phyloP scores from a whole-genome alignment of 805 yeast genomes.

The Metschnikowia noctiluminum region DNA sequence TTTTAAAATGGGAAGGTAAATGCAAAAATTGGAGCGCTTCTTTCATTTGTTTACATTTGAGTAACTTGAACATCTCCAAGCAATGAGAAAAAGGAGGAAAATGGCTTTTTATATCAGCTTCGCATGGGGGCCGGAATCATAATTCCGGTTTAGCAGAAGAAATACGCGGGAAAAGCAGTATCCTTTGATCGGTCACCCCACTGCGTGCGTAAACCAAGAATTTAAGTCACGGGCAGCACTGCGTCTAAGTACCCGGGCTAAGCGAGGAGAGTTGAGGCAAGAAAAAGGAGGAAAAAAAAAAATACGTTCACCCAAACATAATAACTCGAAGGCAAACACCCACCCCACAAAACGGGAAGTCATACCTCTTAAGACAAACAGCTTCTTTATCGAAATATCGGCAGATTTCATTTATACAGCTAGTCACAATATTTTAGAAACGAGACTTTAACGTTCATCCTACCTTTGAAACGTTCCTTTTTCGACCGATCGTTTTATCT shows the following conservation, averaged over 20 bases:
- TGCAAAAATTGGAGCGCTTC: too few species aligned
- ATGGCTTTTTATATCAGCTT: too few species aligned
- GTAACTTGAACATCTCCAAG: too few species aligned
- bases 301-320: not conserved
- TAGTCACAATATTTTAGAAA: too few species aligned
- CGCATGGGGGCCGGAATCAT: not conserved
- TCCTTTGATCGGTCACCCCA: conserved; percentile 2
- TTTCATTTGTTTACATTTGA: too few species aligned
- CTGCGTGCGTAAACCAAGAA: conserved; percentile 11
- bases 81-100: too few species aligned
- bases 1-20: too few species aligned
- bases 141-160: not conserved
- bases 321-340: not conserved
- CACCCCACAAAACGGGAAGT: not conserved
- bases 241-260: not conserved
- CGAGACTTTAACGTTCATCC: too few species aligned
- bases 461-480: not conserved
- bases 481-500: not conserved
- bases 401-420: too few species aligned
- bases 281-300: conserved; percentile 1
- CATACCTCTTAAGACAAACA: too few species aligned
- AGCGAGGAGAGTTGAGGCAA: not conserved
- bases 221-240: not conserved
- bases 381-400: too few species aligned
- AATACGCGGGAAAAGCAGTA: not conserved